These are phyloP conservation scores for Sinapis alba DNA, from an alignment of 441 rosid genomes.

Conservation along the genomic window DNA sequence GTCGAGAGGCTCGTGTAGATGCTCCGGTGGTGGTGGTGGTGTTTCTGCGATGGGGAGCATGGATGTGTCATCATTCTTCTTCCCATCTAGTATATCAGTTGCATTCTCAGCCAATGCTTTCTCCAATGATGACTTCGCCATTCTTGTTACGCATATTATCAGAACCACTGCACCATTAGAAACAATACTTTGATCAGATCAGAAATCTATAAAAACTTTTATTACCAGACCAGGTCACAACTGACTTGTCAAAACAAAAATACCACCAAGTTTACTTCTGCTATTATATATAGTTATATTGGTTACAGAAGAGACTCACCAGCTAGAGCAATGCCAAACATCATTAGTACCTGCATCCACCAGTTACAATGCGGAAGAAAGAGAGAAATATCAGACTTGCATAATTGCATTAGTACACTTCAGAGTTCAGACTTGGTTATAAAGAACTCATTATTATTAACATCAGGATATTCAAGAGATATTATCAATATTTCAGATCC, in stretches of 20 bases:
- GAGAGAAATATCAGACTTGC: background rate
- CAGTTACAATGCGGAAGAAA: background rate
- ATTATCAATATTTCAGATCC: background rate
- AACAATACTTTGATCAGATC: background rate
- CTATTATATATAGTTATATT: background rate
- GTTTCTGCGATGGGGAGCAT: constrained; percentile 38
- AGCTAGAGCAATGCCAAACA: constrained; percentile 39
- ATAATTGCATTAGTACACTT: background rate
- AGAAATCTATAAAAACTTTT: background rate
- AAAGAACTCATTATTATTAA: background rate
- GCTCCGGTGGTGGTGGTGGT: constrained; percentile 14
- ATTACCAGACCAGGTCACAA: background rate
- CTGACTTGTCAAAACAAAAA: background rate
- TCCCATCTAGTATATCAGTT: constrained; percentile 23
- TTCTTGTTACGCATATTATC: constrained; percentile 43
- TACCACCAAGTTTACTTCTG: background rate
- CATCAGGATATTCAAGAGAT: background rate
- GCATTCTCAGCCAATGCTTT: constrained; percentile 46
- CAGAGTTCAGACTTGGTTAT: background rate
- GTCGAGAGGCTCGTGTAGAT: constrained; percentile 22
- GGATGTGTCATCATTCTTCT: constrained; percentile 15
- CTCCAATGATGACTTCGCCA: constrained; percentile 49
- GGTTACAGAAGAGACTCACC: constrained; percentile 36
- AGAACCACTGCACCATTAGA: constrained; percentile 35
- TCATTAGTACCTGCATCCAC: constrained; percentile 45